Base-by-base conservation (phyloP, 139 green algal genomes). In the Chlorella sp. region DNA sequence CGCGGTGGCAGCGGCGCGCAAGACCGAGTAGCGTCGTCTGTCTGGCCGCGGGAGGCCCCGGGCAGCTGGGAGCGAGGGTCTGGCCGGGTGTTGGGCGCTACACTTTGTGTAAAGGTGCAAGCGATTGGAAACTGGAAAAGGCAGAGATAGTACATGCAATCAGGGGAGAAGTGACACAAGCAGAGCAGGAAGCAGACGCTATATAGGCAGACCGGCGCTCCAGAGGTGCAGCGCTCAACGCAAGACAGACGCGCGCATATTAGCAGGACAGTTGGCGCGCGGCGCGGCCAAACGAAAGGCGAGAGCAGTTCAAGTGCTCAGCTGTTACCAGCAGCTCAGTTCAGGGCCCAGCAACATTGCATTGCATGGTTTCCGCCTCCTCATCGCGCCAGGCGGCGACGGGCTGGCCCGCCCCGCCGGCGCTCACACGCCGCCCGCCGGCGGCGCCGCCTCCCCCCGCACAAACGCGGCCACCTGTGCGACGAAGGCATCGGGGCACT, bases 401-500 rank as follows among this genome's bases (percentile, higher is more conserved):
- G n/a, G n/a, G n/a, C n/a, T n/a, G n/a, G n/a, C n/a, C n/a, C n/a
- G n/a, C n/a, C n/a, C n/a, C n/a, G n/a, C n/a, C n/a, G n/a, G n/a
- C n/a, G n/a, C n/a, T n/a, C n/a, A n/a, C n/a, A n/a, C n/a, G n/a
- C n/a, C n/a, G n/a, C n/a, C n/a, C n/a, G n/a, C n/a, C n/a, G n/a
- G n/a, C n/a, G n/a, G n/a, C n/a, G n/a, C n/a, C n/a, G n/a, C n/a
- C n/a, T n/a, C n/a, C n/a, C n/a, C n/a, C n/a, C n/a, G n/a, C 19
- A 85, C 33, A 50, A 92, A 96, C n/a, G 82, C 63, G 3, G 45
- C 8, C 33, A 97, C 80, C 38, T 84, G 40, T 2, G 79, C 62
- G 14, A 90, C 68, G 65, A 98, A 95, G 36, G 79, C 58, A 19
- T 90, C 76, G 5, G 94, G 94, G 67, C 77, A 38, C 83, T 98